These are phyloP conservation scores for Geranium rotundifolium DNA, from an alignment of 345 rosid genomes.

Conservation along the genomic window DNA sequence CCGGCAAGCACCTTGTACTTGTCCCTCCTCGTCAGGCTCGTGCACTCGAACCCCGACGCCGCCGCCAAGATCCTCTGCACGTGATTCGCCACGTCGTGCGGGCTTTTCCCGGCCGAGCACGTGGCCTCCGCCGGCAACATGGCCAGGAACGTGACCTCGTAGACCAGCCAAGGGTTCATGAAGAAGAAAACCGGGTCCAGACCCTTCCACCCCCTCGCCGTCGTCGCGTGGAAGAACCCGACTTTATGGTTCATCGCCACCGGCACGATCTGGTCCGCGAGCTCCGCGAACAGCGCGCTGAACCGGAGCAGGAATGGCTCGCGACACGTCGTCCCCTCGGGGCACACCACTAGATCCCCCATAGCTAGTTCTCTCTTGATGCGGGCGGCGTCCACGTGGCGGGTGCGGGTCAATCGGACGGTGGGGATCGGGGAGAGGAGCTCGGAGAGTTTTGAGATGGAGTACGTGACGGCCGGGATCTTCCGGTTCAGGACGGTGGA, in stretches of 20 bases:
- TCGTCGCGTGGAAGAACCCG: slow-evolving; percentile 89
- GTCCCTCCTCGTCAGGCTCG: slow-evolving; percentile 79
- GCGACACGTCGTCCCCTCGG: slow-evolving; percentile 88
- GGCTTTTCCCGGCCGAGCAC: slow-evolving; percentile 81
- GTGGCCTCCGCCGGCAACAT: slow-evolving; percentile 72
- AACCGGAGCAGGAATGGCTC: slow-evolving; percentile 78
- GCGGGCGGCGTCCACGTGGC: slow-evolving; percentile 59
- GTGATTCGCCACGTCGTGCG: slow-evolving; percentile 80
- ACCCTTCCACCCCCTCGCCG: slow-evolving; percentile 85
- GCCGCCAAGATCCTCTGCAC: slow-evolving; percentile 82
- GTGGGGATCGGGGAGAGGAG: slow-evolving; percentile 84
- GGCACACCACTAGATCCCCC: slow-evolving; percentile 78
- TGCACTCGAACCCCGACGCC: slow-evolving; percentile 82
- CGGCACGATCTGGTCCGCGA: slow-evolving; percentile 72
- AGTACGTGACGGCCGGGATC: slow-evolving; percentile 88
- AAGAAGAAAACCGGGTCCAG: slow-evolving; percentile 84
- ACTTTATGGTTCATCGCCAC: slow-evolving; percentile 92
- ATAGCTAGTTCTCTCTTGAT: slow-evolving; percentile 43
- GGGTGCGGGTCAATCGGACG: slow-evolving; percentile 55
- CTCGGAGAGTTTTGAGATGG: slow-evolving; percentile 72
- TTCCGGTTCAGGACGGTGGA: slow-evolving; percentile 60
- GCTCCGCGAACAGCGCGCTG: slow-evolving; percentile 78
- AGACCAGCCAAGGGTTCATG: slow-evolving; percentile 87
- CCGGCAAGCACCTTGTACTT: slow-evolving; percentile 75
- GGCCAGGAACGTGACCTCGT: slow-evolving; percentile 84